Evolutionary conservation across 108 stramenopile genomes (phyloP).

Genomic region (Cyclostephanos invisitatus): DNA sequence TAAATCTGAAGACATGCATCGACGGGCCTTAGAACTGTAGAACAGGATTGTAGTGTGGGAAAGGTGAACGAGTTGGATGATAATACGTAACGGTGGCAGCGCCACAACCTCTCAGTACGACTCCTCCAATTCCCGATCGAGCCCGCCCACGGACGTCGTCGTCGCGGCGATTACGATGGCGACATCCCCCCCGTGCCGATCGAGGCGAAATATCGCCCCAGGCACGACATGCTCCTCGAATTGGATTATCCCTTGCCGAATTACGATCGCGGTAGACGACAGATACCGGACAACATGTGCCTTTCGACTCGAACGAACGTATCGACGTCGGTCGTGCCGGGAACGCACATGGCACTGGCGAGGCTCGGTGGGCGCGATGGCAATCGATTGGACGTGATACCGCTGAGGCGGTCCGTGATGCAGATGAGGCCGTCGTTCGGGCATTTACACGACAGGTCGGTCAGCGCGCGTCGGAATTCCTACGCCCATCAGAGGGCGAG

Average conservation of each 20-base stretch:
- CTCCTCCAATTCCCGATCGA: constrained; percentile 84
- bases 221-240: constrained; percentile 77
- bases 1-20: too few relatives aligned
- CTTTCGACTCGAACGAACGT: constrained; percentile 57
- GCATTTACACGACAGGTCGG: constrained; percentile 60
- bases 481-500: constrained; percentile 81
- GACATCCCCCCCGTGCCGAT: constrained; percentile 27
- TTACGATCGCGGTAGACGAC: constrained; percentile 29
- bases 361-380: constrained; percentile 51
- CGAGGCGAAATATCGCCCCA: constrained; percentile 66
- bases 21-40: too few relatives aligned
- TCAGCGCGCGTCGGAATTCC: constrained; percentile 64
- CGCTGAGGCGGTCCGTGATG: constrained; percentile 19
- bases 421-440: constrained; percentile 51
- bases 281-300: constrained; percentile 41
- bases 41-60: too few relatives aligned
- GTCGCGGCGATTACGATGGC: too few relatives aligned
- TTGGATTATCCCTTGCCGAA: constrained; percentile 56
- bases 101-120: too few relatives aligned
- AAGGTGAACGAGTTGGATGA: too few relatives aligned
- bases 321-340: constrained; percentile 68
- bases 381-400: constrained; percentile 27
- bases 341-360: constrained; percentile 87
- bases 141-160: constrained; percentile 22
- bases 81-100: too few relatives aligned